Base-by-base conservation (phyloP, 2,329 filamentous ascomycete species). In the Cladosporium sp. region DNA sequence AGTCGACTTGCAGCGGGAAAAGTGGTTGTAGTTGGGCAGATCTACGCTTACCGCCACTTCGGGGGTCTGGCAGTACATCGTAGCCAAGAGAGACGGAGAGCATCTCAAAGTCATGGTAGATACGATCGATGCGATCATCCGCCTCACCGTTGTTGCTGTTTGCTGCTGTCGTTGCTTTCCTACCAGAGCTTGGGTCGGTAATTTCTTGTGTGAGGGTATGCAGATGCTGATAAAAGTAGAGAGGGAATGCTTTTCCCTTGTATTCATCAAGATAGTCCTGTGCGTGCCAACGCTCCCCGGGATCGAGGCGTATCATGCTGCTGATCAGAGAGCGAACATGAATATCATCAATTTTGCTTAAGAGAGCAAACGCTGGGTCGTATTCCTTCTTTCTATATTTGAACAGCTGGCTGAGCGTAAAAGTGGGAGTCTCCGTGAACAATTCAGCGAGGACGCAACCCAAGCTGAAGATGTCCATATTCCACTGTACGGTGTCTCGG, bases 151-250 rank as follows among this genome's bases (percentile, higher is more conserved):
- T 80, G 68, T 92, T 95, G 63, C 84, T 85, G 3, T 81, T 76
- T 11, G 84, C 81, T 1, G 88, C 84, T 9, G 88, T 87, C 42
- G 90, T 82, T 11, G 87, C 83, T 55, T 84, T 86, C 64, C 88
- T 87, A 0, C 90, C 91, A 1, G 90, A 90, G 0, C 88, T 90
- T 0, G 92, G 89, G 71, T 97, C 92, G 3, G 94, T 97, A 62
- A 99, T 90, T 57, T 96, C 83, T 65, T 90, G 90, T 91, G 99
- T 97, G 71, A 99, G 96, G 68, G 97, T 92, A 71, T 99, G 94
- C 34, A 99, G 80, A 70, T 99, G 97, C 70, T 86, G 95, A 79
- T 97, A 97, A 69, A 99, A 99, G 75, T 99, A 99, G 59, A 90
- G 85, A 0, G 94, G 95, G 63, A 99, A 99, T 3, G 93, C 90